Evolutionary conservation across 306 rosid genomes (phyloP).

Genomic region (Inga leiocalycina): DNA sequence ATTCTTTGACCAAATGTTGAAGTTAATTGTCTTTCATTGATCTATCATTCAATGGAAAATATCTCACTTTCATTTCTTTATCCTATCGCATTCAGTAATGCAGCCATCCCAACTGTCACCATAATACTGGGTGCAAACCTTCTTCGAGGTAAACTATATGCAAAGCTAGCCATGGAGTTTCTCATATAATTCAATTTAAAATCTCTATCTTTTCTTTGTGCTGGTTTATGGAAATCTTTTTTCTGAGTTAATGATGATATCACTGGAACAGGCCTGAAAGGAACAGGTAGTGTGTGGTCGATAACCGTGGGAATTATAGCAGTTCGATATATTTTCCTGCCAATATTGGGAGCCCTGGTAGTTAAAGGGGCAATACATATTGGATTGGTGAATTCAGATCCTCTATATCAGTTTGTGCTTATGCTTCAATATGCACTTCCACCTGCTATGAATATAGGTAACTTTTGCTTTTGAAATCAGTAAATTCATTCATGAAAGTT

Average conservation of each 20-base stretch:
- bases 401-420: conserved; percentile 74
- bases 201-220: not conserved
- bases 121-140: conserved; percentile 87
- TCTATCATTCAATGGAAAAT: not conserved
- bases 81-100: conserved; percentile 52
- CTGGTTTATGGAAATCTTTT: not conserved
- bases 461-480: not conserved
- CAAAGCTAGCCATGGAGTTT: not conserved
- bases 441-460: conserved; percentile 92
- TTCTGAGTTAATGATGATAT: not conserved
- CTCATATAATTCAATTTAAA: not conserved
- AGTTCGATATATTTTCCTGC: conserved; percentile 65
- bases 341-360: conserved; percentile 57
- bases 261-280: conserved; percentile 61
- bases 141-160: conserved; percentile 52
- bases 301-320: conserved; percentile 55
- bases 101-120: conserved; percentile 75
- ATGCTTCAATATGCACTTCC: conserved; percentile 82
- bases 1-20: not conserved
- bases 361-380: conserved; percentile 62
- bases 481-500: not conserved
- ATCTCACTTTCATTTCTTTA: conserved; percentile 17
- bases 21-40: not conserved
- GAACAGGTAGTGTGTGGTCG: conserved; percentile 48
- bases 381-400: conserved; percentile 68